Evolutionary conservation across 495 filamentous ascomycete species (phyloP).

Genomic region (Hypoxylon trugodes): DNA sequence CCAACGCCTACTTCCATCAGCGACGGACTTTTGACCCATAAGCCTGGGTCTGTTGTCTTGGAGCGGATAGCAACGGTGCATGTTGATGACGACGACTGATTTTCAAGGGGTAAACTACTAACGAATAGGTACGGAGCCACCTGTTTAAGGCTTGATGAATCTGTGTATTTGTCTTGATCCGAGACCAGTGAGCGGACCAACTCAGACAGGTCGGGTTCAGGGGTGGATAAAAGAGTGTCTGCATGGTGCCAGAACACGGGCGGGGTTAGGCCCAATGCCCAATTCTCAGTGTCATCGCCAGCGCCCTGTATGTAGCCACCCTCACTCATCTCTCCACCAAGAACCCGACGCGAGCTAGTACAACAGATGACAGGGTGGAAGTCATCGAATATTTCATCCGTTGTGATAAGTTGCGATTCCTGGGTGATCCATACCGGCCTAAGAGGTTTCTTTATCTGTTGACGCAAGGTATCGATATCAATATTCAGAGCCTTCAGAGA

Average conservation of each 20-base stretch:
- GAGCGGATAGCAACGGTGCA: slow-evolving; percentile 47
- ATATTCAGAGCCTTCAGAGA: slow-evolving; percentile 61
- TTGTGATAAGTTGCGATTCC: slow-evolving; percentile 53
- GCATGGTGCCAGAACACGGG: slow-evolving; percentile 78
- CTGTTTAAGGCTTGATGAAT: slow-evolving; percentile 43
- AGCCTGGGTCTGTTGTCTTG: slow-evolving; percentile 42
- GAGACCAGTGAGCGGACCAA: slow-evolving; percentile 67
- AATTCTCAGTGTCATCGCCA: slow-evolving; percentile 90
- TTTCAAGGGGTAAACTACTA: slow-evolving; percentile 32
- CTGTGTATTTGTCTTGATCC: slow-evolving; percentile 16
- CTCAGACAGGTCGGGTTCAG: slow-evolving; percentile 70
- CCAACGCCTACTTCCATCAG: slow-evolving; percentile 71
- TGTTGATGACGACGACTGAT: slow-evolving; percentile 14
- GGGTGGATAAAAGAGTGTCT: slow-evolving; percentile 60
- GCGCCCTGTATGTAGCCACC: slow-evolving; percentile 93
- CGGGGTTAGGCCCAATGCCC: slow-evolving; percentile 81
- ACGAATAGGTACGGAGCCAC: slow-evolving; percentile 49
- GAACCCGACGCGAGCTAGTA: slow-evolving; percentile 75
- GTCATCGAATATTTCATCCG: slow-evolving; percentile 53
- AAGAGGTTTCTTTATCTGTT: slow-evolving; percentile 63
- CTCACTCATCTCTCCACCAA: slow-evolving; percentile 68
- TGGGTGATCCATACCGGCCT: slow-evolving; percentile 69
- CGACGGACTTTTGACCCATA: slow-evolving; percentile 46
- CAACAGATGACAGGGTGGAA: slow-evolving; percentile 80
- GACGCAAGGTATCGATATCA: slow-evolving; percentile 43